Evolutionary conservation across 306 rosid species (phyloP), one percentile per base, ranked within the genome.

Genomic region (Quercus mongolica): DNA sequence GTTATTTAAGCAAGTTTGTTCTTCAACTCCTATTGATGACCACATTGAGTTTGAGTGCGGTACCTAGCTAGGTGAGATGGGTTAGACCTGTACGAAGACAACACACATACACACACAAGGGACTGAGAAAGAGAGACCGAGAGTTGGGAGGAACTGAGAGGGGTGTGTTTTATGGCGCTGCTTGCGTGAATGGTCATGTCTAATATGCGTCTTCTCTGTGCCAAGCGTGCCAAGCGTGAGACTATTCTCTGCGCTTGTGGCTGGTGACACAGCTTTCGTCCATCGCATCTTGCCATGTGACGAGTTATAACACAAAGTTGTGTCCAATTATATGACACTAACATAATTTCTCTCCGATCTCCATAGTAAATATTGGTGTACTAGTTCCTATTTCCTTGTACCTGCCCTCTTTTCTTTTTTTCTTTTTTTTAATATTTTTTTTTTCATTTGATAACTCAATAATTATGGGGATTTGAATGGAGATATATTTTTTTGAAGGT

Each of bases 21-120:
- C 81, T 8, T 21, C 65, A 30, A 69, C 17, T 3, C 13, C 51
- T 19, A 73, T 33, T 30, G 86, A 49, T 19, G 79, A 68, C 73
- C 69, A 19, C 83, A 83, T 74, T 41, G 81, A 44, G 41, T 23
- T 17, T 41, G 11, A 41, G 46, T 41, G 46, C 46, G 46, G 3
- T 41, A 41, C 46, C 11, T 19, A 49, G 54, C 69, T 19, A 6
- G 51, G 6, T 9, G 72, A 63, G 69, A 26, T 63, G 44, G 69
- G 2, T 15, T 28, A 14, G 69, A 63, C 9, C 41, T 28, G 10
- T 63, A 19, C 38, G 4, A 49, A 49, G 5, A 11, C 4, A 12
- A 49, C 17, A 12, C 15, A 12, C 54, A 46, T 3, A 49, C 4
- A 3, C 54, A 49, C 54, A 49, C 19, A 0, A 12, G 52, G 26